phyloP scores from a whole-genome alignment of 164 flowering plant species.

The Vitis labrusca region DNA sequence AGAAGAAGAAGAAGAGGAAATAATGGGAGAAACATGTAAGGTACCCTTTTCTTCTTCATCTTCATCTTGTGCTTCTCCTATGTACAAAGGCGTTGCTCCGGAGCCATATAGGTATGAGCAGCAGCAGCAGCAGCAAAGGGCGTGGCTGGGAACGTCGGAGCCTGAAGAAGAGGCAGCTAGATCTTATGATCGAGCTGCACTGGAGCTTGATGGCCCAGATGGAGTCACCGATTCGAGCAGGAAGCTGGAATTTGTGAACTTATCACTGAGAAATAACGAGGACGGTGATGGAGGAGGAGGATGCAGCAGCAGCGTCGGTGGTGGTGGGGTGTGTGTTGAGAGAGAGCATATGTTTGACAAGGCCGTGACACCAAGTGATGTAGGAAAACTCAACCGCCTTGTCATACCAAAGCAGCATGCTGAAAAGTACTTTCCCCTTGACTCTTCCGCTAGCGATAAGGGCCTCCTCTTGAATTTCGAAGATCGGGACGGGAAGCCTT shows the following conservation, averaged over 20 bases:
- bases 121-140: background rate
- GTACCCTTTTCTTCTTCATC: background rate
- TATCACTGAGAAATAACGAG: background rate
- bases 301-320: background rate
- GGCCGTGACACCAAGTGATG: conserved; percentile 36
- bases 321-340: background rate
- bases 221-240: too few relatives aligned
- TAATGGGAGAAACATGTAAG: background rate
- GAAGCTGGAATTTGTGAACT: background rate
- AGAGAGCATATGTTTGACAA: conserved; percentile 39
- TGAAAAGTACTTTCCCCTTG: conserved; percentile 38
- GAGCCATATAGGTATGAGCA: too few relatives aligned
- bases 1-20: background rate
- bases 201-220: too few relatives aligned
- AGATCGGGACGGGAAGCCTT: conserved; percentile 34
- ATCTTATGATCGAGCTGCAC: too few relatives aligned
- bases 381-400: conserved; percentile 31
- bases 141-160: too few relatives aligned
- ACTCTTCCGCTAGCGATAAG: conserved; percentile 26
- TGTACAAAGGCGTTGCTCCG: too few relatives aligned
- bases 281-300: background rate
- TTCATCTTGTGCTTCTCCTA: background rate
- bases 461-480: conserved; percentile 36
- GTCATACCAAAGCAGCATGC: conserved; percentile 40
- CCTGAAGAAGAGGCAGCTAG: too few relatives aligned